Percentiles rank a stretch among this genome's conserved stretches.
These are phyloP conservation scores for Rutstroemia sp. DNA, from an alignment of 2,329 filamentous ascomycete genomes.

Conservation along the genomic window DNA sequence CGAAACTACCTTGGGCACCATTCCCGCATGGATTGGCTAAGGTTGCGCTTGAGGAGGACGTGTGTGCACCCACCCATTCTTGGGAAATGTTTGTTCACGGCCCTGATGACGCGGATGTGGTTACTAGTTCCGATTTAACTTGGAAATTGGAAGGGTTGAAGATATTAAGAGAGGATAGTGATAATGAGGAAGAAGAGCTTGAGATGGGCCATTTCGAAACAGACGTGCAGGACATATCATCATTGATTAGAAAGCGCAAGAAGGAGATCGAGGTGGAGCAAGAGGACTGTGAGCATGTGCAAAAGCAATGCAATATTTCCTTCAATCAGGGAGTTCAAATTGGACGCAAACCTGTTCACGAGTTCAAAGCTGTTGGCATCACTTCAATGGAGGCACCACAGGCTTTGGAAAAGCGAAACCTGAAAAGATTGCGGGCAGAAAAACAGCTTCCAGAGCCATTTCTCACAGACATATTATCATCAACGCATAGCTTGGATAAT, in stretches of 20 bases:
- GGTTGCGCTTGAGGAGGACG: conserved; percentile 33
- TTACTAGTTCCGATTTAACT: conserved; percentile 35
- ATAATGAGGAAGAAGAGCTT: conserved; percentile 33
- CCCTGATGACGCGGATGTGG: conserved; percentile 20
- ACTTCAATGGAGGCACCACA: no score
- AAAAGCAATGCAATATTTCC: not conserved
- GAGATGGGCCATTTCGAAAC: conserved; percentile 19
- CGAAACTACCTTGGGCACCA: conserved; percentile 39
- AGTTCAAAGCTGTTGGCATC: no score
- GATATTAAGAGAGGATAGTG: conserved; percentile 33
- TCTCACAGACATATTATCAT: conserved; percentile 31
- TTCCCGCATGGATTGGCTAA: conserved; percentile 32
- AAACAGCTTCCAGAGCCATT: conserved; percentile 11
- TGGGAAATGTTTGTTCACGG: conserved; percentile 31
- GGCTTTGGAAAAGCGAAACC: no score
- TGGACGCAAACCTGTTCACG: not conserved
- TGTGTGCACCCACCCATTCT: conserved; percentile 32
- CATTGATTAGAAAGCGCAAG: conserved; percentile 35
- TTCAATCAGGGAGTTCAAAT: not conserved
- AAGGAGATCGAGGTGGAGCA: conserved; percentile 12
- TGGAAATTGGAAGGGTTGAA: conserved; percentile 43
- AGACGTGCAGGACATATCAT: conserved; percentile 28
- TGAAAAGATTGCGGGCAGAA: not conserved
- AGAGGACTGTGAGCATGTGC: not conserved
- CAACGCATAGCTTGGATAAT: conserved; percentile 36